Conservation (phyloP, 2,329 filamentous ascomycete genomes). For the Colletotrichum sp. region DNA sequence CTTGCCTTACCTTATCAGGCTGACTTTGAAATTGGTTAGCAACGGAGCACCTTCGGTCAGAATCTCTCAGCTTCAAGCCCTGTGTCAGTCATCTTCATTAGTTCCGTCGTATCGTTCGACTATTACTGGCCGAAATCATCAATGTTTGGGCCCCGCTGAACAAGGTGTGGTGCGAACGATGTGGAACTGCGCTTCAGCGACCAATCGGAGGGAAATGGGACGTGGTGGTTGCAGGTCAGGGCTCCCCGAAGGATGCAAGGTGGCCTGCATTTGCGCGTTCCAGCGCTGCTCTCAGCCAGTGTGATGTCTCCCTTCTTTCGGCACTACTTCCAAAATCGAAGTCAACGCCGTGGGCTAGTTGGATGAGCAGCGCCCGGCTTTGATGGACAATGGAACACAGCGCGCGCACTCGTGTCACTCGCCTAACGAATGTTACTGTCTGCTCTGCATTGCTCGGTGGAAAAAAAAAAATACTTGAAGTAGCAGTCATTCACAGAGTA, state of each 20-base stretch:
- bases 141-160: neutral
- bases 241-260: neutral
- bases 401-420: neutral
- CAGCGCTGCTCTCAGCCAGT: neutral
- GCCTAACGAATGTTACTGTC: neutral
- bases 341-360: neutral
- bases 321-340: slow-evolving; percentile 6
- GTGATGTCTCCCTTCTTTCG: neutral
- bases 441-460: neutral
- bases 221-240: neutral
- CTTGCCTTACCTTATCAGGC: neutral
- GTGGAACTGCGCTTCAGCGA: neutral
- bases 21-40: neutral
- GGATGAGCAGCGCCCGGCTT: neutral
- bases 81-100: neutral
- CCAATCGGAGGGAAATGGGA: neutral
- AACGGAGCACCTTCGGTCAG: neutral
- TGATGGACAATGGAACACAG: neutral
- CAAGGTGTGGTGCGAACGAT: neutral
- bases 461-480: neutral
- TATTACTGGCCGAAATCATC: neutral
- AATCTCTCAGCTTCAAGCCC: neutral
- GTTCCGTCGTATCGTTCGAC: neutral
- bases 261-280: neutral
- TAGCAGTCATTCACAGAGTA: neutral